Conservation (phyloP, 169 alveolate genomes). For the Fabrea salina region DNA sequence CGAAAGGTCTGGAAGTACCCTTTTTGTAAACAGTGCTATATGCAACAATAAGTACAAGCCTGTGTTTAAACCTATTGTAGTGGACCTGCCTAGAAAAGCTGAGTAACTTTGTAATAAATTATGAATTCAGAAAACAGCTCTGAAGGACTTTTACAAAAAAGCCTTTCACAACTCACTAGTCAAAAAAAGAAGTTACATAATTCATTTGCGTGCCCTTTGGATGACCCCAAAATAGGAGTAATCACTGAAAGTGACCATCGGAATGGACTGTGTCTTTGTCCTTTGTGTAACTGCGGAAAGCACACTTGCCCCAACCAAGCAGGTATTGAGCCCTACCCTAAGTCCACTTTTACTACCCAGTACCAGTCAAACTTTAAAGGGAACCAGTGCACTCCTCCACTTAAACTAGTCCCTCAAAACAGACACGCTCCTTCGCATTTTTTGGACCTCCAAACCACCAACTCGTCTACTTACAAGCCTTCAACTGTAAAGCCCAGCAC, state of each 20-base stretch:
- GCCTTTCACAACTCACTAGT: background rate
- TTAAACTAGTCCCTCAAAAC: background rate
- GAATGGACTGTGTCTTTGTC: slow-evolving; percentile 29
- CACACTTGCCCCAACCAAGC: slow-evolving; percentile 20
- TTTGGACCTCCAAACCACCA: background rate
- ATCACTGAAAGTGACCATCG: slow-evolving; percentile 31
- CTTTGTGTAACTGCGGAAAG: slow-evolving; percentile 21
- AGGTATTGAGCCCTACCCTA: slow-evolving; percentile 28
- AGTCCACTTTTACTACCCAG: slow-evolving; percentile 9
- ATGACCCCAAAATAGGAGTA: background rate
- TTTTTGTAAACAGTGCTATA: slow-evolving; percentile 31
- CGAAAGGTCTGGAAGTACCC: background rate
- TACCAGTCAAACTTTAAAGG: background rate
- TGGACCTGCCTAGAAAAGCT: slow-evolving; percentile 14
- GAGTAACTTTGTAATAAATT: too few relatives aligned
- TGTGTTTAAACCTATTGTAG: slow-evolving; percentile 29
- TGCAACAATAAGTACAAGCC: slow-evolving; percentile 14
- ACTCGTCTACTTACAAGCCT: background rate
- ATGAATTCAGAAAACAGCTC: background rate
- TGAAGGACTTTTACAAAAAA: background rate
- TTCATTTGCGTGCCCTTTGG: background rate
- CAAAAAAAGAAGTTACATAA: background rate
- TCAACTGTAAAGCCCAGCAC: background rate
- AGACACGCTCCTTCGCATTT: background rate
- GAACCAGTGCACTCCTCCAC: background rate